Evolutionary conservation across 2,329 filamentous ascomycete genomes (phyloP).

Genomic region (Aspergillus fumigatus): DNA sequence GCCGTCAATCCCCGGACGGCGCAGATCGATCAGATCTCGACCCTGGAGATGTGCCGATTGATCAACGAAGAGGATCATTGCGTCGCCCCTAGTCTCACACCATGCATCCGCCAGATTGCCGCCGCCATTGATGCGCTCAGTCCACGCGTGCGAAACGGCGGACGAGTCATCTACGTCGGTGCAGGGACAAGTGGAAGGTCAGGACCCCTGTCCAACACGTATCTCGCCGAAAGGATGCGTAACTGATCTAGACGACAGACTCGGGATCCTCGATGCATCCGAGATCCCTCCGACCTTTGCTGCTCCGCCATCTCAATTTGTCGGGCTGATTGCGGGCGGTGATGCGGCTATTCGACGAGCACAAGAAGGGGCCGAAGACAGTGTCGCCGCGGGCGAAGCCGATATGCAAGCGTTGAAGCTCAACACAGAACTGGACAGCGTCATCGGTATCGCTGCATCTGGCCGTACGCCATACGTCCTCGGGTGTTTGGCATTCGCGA

Average conservation of each 20-base stretch:
- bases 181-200: constrained; percentile 44
- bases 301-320: constrained; percentile 36
- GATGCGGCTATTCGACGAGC: constrained; percentile 39
- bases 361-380: constrained; percentile 42
- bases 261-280: constrained; percentile 40
- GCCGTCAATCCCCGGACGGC: constrained; percentile 31
- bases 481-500: constrained; percentile 35
- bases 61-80: constrained; percentile 37
- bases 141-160: constrained; percentile 28
- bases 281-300: constrained; percentile 43
- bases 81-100: constrained; percentile 28
- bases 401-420: constrained; percentile 30
- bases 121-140: constrained; percentile 31
- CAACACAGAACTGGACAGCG: constrained; percentile 29
- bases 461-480: constrained; percentile 43
- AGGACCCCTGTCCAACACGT: constrained; percentile 4
- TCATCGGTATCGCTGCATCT: constrained; percentile 43
- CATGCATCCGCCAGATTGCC: constrained; percentile 31
- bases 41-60: constrained; percentile 35
- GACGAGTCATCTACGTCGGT: constrained; percentile 35
- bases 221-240: no score
- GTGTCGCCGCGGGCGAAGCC: constrained; percentile 23
- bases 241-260: constrained; percentile 15
- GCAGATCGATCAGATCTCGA: constrained; percentile 35
- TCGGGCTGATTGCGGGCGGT: constrained; percentile 41